Conservation (phyloP, 768 basidiomycete species). For the Holtermannia corniformis region DNA sequence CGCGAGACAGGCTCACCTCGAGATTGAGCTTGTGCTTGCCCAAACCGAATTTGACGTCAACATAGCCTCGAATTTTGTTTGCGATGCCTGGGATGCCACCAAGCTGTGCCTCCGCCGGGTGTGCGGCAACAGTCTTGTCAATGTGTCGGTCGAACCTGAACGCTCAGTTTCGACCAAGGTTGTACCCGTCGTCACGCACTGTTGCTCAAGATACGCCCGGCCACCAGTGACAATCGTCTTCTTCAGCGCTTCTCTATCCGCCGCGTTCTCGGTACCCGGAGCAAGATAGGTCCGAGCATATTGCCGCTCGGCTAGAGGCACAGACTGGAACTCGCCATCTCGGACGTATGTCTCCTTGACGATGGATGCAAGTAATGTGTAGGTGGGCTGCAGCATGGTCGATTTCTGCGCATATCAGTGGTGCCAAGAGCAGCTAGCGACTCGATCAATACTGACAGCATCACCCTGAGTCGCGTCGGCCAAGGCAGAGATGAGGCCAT, state of each 20-base stretch:
- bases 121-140: conserved; percentile 68
- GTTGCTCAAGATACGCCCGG: conserved; percentile 72
- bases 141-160: conserved; percentile 45
- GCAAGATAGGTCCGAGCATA: conserved; percentile 67
- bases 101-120: conserved; percentile 72
- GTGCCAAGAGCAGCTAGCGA: background rate
- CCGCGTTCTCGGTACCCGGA: conserved; percentile 52
- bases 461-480: conserved; percentile 26
- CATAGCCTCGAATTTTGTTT: conserved; percentile 82
- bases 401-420: conserved; percentile 23
- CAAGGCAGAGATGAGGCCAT: conserved; percentile 31
- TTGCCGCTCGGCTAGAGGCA: conserved; percentile 69
- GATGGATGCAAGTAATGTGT: conserved; percentile 39
- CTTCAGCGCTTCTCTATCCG: conserved; percentile 57
- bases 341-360: conserved; percentile 39
- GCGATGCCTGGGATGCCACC: conserved; percentile 84
- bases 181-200: conserved; percentile 41
- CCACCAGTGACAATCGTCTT: conserved; percentile 69
- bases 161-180: background rate
- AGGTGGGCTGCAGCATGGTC: conserved; percentile 38
- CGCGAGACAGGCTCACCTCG: conserved; percentile 45
- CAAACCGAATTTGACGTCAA: conserved; percentile 56
- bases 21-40: background rate
- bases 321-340: conserved; percentile 36
- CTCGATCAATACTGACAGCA: background rate